Evolutionary conservation across 306 rosid genomes (phyloP).

Genomic region (Casuarina cunninghamiana): DNA sequence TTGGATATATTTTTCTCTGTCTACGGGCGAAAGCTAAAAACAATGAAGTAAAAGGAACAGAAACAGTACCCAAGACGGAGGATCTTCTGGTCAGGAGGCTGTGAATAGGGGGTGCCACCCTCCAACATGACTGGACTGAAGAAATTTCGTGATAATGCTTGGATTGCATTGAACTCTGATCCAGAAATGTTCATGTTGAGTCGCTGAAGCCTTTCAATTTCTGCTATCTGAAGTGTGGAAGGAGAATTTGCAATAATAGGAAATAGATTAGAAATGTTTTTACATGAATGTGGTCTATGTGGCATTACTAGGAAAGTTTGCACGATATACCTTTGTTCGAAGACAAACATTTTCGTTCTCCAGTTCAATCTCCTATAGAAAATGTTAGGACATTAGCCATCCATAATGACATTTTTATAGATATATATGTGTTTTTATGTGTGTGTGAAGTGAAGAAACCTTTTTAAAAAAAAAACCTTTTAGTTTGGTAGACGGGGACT

Average conservation of each 20-base stretch:
- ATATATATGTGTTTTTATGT: too few species aligned
- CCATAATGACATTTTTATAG: not conserved
- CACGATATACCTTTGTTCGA: constrained; percentile 62
- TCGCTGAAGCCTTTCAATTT: constrained; percentile 77
- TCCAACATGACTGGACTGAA: constrained; percentile 62
- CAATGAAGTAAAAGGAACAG: too few species aligned
- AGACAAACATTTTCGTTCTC: constrained; percentile 82
- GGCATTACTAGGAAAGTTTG: not conserved
- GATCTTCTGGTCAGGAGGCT: constrained; percentile 68
- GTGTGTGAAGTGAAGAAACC: too few species aligned
- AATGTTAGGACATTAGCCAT: constrained; percentile 1
- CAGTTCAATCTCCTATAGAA: constrained; percentile 69
- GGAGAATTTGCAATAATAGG: not conserved
- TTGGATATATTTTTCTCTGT: too few species aligned
- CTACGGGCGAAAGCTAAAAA: too few species aligned
- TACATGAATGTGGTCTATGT: not conserved
- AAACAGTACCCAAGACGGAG: constrained; percentile 68
- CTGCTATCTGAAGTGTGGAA: constrained; percentile 54
- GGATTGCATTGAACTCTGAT: constrained; percentile 68
- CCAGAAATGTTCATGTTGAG: constrained; percentile 67
- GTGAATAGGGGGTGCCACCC: constrained; percentile 59
- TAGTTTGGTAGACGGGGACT: too few species aligned
- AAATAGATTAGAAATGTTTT: not conserved
- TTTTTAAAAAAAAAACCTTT: too few species aligned
- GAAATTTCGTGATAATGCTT: constrained; percentile 81